Percentiles rank a stretch among this genome's conserved stretches.
phyloP scores from a whole-genome alignment of 2,329 filamentous ascomycete species.

The Calonectria fujianensis region DNA sequence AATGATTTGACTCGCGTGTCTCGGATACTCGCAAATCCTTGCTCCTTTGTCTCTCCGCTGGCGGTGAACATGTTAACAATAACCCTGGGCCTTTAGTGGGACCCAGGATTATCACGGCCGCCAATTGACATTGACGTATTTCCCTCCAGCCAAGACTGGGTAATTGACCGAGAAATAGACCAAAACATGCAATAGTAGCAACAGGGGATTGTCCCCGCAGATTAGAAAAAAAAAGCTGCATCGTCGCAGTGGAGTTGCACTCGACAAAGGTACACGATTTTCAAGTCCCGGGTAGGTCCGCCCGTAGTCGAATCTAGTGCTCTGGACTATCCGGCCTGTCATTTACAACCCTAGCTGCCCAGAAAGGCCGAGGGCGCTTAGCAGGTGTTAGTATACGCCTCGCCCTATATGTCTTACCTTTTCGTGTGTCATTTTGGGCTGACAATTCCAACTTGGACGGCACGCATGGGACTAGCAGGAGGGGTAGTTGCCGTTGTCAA shows the following conservation, averaged over 20 bases:
- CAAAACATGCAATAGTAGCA: conserved; percentile 14
- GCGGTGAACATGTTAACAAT: neutral
- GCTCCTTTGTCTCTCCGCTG: neutral
- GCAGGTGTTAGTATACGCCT: conserved; percentile 11
- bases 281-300: conserved; percentile 11
- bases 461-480: conserved; percentile 22
- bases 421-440: neutral
- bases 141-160: conserved; percentile 17
- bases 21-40: conserved; percentile 3
- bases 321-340: neutral
- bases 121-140: conserved; percentile 22
- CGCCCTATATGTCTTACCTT: conserved; percentile 11
- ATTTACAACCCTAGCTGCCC: neutral
- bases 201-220: conserved; percentile 14
- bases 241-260: neutral
- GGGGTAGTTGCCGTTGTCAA: conserved; percentile 23
- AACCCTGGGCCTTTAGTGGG: neutral
- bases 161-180: conserved; percentile 23
- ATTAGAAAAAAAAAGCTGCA: neutral
- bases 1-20: conserved; percentile 10
- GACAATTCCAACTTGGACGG: conserved; percentile 22
- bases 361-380: neutral
- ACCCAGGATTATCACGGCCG: neutral
- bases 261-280: conserved; percentile 5
- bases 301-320: neutral